Base-by-base conservation (phyloP, 2,329 filamentous ascomycete species). In the Monosporascus ibericus region DNA sequence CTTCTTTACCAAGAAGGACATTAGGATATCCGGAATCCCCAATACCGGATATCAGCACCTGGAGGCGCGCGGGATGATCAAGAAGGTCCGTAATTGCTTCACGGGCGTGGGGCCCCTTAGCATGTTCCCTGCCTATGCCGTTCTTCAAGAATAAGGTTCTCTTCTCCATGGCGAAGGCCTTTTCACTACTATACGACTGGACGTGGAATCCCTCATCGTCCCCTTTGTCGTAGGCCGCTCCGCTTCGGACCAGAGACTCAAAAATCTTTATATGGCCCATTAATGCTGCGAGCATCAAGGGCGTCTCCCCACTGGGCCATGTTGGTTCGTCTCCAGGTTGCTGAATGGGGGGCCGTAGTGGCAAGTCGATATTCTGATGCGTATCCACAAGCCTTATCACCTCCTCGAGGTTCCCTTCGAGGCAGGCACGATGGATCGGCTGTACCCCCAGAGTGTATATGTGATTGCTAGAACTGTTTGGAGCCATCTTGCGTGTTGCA, bases 191-290 rank as follows among this genome's bases (percentile, higher is more conserved):
- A 34, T 56, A 59, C 6, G 49, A 47, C 7, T 50, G 55, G 9
- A 52, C 44, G 18, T 53, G 53, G 25, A 54, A 22, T 17, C 51
- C 53, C 39, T 55, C 50, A 11, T 52, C 42, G 27, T 44, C 48
- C 37, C 36, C 36, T 17, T 24, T 39, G 25, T 3, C 9, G 2
- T 18, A 55, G 36, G 44, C 17, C 5, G 55, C 60, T 5, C 54
- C 53, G 15, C 39, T 39, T 14, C 51, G 30, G 11, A 60, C 17
- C 2, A 62, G 51, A 14, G 56, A 54, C 30, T 59, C 52, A 24
- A 60, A 55, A 34, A 59, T 52, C 4, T 52, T 40, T 1, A 59
- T 42, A 22, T 62, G 55, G 1, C 58, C 58, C 60, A 62, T 62
- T 9, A 62, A 48, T 3, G 57, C 49, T 2, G 58, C 60, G 24